These are phyloP conservation scores for Neoboletus brunneissimus DNA, from an alignment of 768 basidiomycete species.

Conservation along the genomic window DNA sequence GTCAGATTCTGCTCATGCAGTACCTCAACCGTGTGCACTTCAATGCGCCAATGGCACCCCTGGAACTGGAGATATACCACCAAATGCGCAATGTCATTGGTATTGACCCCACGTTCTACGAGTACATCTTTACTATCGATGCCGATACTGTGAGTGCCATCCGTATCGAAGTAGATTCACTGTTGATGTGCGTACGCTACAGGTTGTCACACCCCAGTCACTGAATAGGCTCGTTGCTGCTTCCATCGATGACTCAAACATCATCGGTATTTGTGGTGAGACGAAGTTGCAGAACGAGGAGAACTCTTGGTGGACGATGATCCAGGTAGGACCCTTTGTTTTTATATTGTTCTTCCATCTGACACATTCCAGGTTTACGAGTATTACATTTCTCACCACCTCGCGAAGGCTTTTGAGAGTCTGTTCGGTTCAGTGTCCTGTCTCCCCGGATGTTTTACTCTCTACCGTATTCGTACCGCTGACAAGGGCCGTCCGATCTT, in stretches of 20 bases:
- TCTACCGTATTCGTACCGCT: constrained; percentile 68
- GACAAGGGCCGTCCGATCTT: constrained; percentile 71
- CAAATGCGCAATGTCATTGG: constrained; percentile 75
- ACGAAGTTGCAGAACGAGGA: constrained; percentile 67
- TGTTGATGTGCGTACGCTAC: constrained; percentile 14
- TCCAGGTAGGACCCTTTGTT: constrained; percentile 44
- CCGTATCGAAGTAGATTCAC: neutral
- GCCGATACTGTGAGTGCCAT: constrained; percentile 56
- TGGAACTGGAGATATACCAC: constrained; percentile 70
- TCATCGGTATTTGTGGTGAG: constrained; percentile 70
- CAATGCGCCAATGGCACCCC: constrained; percentile 60
- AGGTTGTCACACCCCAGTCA: constrained; percentile 64
- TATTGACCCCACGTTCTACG: constrained; percentile 73
- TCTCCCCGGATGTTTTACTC: constrained; percentile 72
- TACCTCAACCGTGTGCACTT: constrained; percentile 71
- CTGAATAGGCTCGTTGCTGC: constrained; percentile 68
- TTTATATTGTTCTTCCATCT: neutral
- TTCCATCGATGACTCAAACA: constrained; percentile 54
- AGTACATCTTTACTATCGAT: constrained; percentile 71
- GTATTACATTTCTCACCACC: constrained; percentile 66
- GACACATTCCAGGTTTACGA: constrained; percentile 50
- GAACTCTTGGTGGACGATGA: constrained; percentile 75
- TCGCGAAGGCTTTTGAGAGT: constrained; percentile 67
- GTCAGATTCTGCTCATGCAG: constrained; percentile 62
- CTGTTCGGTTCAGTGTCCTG: constrained; percentile 70